These are phyloP conservation scores for Beta corolliflora DNA, from an alignment of 179 eudicot genomes.

Conservation along the genomic window DNA sequence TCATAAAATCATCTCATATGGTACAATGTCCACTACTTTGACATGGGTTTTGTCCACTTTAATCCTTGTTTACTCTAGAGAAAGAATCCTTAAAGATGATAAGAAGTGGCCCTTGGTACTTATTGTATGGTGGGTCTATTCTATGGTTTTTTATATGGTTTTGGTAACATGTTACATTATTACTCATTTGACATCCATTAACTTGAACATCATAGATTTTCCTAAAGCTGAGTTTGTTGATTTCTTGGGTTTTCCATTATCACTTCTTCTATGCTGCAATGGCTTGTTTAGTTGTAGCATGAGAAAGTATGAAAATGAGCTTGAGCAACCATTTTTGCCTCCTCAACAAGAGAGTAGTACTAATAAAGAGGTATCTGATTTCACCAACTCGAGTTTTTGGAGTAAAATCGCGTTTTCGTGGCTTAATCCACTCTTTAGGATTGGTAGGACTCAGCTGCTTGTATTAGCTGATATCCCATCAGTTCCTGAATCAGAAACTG, in stretches of 20 bases:
- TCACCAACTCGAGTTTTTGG: constrained; percentile 57
- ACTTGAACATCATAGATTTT: constrained; percentile 33
- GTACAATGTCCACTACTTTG: constrained; percentile 39
- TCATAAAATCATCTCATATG: constrained; percentile 27
- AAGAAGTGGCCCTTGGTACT: constrained; percentile 62
- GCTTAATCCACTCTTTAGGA: constrained; percentile 78
- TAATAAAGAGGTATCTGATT: constrained; percentile 31
- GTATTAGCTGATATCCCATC: constrained; percentile 59
- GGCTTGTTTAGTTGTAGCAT: constrained; percentile 27
- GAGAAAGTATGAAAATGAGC: constrained; percentile 29
- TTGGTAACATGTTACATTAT: constrained; percentile 34
- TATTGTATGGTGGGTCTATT: constrained; percentile 69
- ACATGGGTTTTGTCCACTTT: constrained; percentile 62
- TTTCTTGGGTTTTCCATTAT: constrained; percentile 58
- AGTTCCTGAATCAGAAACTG: constrained; percentile 68
- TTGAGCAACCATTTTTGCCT: constrained; percentile 53
- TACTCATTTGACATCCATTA: constrained; percentile 34
- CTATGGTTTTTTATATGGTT: constrained; percentile 35
- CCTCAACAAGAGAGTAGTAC: constrained; percentile 14
- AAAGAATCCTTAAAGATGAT: constrained; percentile 17
- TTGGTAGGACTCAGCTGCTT: constrained; percentile 59
- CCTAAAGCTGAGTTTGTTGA: constrained; percentile 50
- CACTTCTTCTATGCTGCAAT: constrained; percentile 54
- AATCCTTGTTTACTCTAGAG: constrained; percentile 42
- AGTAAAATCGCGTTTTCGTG: constrained; percentile 65